Base-by-base conservation (phyloP, 2,329 filamentous ascomycete genomes). In the Colletotrichum magnum region DNA sequence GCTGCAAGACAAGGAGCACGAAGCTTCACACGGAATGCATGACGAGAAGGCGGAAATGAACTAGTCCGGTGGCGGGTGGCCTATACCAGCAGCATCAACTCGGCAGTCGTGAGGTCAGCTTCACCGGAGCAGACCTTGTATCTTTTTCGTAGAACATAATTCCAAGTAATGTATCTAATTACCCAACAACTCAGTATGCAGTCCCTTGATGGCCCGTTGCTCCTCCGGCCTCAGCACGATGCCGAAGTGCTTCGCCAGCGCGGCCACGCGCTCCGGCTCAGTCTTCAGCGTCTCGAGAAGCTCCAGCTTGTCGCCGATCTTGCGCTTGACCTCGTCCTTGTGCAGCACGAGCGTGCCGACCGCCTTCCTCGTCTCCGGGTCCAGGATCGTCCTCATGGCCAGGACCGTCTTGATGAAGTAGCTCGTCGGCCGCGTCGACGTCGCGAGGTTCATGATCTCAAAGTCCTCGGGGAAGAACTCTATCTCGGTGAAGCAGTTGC, bases 401-500 rank as follows among this genome's bases (percentile, higher is more conserved):
- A 84, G 59, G 45, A 84, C 76, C 5, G 72, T 76, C 69, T 80
- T 75, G 6, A 80, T 75, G 59, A 84, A 84, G 68, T 78, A 77
- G 72, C 80, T 83, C 21, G 72, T 72, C 1, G 77, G 80, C 47
- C 71, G 53, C 9, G 75, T 80, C 73, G 77, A 79, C 32, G 78
- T 78, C 15, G 68, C 77, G 67, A 80, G 78, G 73, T 84, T 86
- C 78, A 86, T 84, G 69, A 85, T 77, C 66, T 80, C 78, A 61
- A 83, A 86, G 73, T 88, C 86, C 53, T 76, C 77, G 4, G 79
- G 77, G 57, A 85, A 77, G 72, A 85, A 84, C 74, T 87, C 86
- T 7, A 76, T 80, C 63, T 88, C 84, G 5, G 80, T 81, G 72
- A 89, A 89, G 68, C 82, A 84, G 74, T 89, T 89, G 50, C 79